phyloP scores from a whole-genome alignment of 441 rosid species.

The Syzygium syzygioides region DNA sequence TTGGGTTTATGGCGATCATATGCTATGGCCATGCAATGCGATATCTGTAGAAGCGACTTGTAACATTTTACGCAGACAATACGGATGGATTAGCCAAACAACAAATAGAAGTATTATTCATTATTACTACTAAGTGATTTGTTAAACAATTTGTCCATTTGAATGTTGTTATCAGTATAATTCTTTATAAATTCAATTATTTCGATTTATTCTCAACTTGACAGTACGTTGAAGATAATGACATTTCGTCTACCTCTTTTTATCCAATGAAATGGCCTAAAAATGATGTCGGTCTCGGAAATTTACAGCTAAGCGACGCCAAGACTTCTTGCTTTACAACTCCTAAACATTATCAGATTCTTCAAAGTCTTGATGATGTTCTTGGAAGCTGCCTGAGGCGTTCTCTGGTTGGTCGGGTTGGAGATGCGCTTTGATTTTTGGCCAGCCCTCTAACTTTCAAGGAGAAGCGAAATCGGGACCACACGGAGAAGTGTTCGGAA shows the following conservation, averaged over 20 bases:
- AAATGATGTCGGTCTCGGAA: fast-evolving
- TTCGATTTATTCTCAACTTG: neutral
- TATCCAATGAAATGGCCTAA: fast-evolving
- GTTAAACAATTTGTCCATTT: too few relatives aligned
- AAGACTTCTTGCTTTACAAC: neutral
- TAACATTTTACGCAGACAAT: fast-evolving
- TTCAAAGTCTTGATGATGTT: too few relatives aligned
- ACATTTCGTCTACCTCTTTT: neutral
- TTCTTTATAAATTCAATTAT: neutral
- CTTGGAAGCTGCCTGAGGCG: neutral
- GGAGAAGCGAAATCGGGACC: neutral
- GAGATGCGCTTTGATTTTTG: neutral
- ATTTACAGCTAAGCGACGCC: neutral
- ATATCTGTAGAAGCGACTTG: fast-evolving
- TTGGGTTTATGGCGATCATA: neutral
- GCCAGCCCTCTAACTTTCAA: neutral
- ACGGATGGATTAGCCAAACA: neutral
- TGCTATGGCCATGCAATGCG: neutral
- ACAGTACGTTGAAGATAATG: neutral
- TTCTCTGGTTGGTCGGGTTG: too few relatives aligned
- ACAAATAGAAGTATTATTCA: neutral
- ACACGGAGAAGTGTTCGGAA: fast-evolving
- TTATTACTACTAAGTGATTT: too few relatives aligned
- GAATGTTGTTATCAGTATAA: too few relatives aligned
- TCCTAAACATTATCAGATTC: neutral